Percentiles rank a stretch among this genome's conserved stretches.
Conservation (phyloP, 352 stramenopile genomes). For the Phytophthora citricola region DNA sequence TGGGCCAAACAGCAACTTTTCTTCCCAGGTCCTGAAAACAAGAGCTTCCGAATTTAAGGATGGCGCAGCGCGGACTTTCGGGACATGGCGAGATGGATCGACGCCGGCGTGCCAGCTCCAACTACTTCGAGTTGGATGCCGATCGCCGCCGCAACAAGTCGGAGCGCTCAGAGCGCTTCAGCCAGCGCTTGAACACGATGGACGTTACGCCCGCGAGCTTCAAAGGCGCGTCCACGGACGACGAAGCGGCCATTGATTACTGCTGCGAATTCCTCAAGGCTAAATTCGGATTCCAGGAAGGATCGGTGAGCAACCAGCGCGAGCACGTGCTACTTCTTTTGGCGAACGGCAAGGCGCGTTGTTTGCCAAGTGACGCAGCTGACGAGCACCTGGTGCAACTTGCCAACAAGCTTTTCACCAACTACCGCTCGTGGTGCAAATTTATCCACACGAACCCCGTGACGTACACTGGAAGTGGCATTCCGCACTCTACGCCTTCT, state of each 20-base stretch:
- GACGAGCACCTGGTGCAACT: slow-evolving; percentile 72
- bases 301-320: slow-evolving; percentile 82
- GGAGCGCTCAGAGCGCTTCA: slow-evolving; percentile 69
- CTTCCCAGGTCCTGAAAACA: neutral
- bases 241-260: slow-evolving; percentile 84
- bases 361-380: slow-evolving; percentile 47
- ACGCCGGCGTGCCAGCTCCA: slow-evolving; percentile 75
- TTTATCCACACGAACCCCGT: slow-evolving; percentile 75
- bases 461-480: slow-evolving; percentile 56
- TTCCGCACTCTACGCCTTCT: slow-evolving; percentile 25
- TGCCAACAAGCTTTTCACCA: slow-evolving; percentile 72
- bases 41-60: slow-evolving; percentile 9
- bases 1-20: slow-evolving; percentile 2
- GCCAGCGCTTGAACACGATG: slow-evolving; percentile 57
- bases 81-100: slow-evolving; percentile 43
- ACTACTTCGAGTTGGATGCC: slow-evolving; percentile 86
- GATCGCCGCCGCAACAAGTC: slow-evolving; percentile 79
- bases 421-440: slow-evolving; percentile 82
- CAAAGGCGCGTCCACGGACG: slow-evolving; percentile 69
- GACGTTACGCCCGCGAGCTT: slow-evolving; percentile 49
- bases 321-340: slow-evolving; percentile 85
- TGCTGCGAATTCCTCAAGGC: slow-evolving; percentile 80
- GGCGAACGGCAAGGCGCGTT: slow-evolving; percentile 77
- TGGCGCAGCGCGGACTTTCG: slow-evolving; percentile 41
- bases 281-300: slow-evolving; percentile 89